A percentile compares a stretch with the other conserved stretches of the same genome.
Evolutionary conservation across 2,329 filamentous ascomycete genomes (phyloP).

Genomic region (Talaromyces sp.): DNA sequence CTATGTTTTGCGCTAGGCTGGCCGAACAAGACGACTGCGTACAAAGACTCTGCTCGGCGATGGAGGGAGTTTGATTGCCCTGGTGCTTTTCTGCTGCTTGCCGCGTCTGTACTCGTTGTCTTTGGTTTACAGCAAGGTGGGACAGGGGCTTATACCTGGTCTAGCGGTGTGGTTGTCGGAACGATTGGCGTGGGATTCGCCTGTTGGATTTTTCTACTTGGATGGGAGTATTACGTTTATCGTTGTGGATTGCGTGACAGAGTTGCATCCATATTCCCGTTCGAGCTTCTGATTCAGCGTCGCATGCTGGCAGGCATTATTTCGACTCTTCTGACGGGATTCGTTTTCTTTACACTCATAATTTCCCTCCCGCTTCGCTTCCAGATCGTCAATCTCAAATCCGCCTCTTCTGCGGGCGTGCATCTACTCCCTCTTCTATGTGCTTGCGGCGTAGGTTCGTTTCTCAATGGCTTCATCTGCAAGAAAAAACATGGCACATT

Average conservation of each 20-base stretch:
- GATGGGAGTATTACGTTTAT: constrained; percentile 9
- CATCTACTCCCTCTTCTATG: constrained; percentile 1
- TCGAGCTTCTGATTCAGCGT: constrained; percentile 6
- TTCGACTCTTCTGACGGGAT: constrained; percentile 1
- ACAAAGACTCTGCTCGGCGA: not conserved
- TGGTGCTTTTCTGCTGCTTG: not conserved
- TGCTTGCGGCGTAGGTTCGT: not conserved
- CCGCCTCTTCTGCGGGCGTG: not conserved
- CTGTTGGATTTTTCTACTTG: not conserved
- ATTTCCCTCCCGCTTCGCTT: not conserved
- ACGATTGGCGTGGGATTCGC: not conserved
- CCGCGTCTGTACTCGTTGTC: constrained; percentile 3
- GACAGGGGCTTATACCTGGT: not conserved
- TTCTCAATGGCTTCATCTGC: not conserved
- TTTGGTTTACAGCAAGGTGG: constrained; percentile 7
- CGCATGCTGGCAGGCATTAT: constrained; percentile 5
- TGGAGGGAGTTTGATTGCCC: constrained; percentile 3
- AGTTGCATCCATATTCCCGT: constrained; percentile 10
- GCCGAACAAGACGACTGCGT: not conserved
- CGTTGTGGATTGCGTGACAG: not conserved
- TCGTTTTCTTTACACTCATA: not conserved
- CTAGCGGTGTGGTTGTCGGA: not conserved
- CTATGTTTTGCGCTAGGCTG: not conserved
- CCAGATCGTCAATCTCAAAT: constrained; percentile 10
- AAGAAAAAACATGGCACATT: not conserved